phyloP scores from a whole-genome alignment of 2,329 filamentous ascomycete genomes.

The Berkeleyomyces rouxiae region DNA sequence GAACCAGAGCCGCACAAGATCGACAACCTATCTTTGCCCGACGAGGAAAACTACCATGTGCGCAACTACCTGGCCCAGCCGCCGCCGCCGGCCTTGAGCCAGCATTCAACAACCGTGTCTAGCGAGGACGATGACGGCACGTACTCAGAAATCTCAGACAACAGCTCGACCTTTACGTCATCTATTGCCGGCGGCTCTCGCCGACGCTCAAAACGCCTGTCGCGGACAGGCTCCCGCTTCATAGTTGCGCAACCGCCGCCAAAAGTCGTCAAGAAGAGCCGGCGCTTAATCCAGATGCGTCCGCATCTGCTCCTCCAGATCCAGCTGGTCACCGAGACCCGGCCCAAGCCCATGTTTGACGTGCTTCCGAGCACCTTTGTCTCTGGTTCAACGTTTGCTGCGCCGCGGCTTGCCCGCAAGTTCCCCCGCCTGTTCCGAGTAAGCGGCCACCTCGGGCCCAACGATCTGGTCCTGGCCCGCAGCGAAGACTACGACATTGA shows the following conservation, averaged over 20 bases:
- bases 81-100: background rate
- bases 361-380: slow-evolving; percentile 53
- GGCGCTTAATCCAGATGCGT: slow-evolving; percentile 48
- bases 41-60: slow-evolving; percentile 10
- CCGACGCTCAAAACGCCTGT: slow-evolving; percentile 13
- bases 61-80: slow-evolving; percentile 10
- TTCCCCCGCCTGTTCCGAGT: slow-evolving; percentile 48
- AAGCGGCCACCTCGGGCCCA: slow-evolving; percentile 45
- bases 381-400: slow-evolving; percentile 33
- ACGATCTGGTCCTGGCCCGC: slow-evolving; percentile 54
- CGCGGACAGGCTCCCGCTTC: slow-evolving; percentile 37
- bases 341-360: slow-evolving; percentile 53
- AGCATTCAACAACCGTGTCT: slow-evolving; percentile 16
- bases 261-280: slow-evolving; percentile 40
- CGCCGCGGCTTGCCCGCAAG: slow-evolving; percentile 40
- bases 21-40: slow-evolving; percentile 6
- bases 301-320: slow-evolving; percentile 56
- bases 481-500: slow-evolving; percentile 49
- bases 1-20: slow-evolving; percentile 16
- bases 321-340: slow-evolving; percentile 44
- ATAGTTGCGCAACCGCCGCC: slow-evolving; percentile 52
- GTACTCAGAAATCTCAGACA: slow-evolving; percentile 29
- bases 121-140: slow-evolving; percentile 33
- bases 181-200: slow-evolving; percentile 17
- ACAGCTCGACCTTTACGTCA: slow-evolving; percentile 20